Evolutionary conservation across 306 rosid genomes (phyloP), one percentile per base, ranked within the genome.

Genomic region (Rosa rugosa): DNA sequence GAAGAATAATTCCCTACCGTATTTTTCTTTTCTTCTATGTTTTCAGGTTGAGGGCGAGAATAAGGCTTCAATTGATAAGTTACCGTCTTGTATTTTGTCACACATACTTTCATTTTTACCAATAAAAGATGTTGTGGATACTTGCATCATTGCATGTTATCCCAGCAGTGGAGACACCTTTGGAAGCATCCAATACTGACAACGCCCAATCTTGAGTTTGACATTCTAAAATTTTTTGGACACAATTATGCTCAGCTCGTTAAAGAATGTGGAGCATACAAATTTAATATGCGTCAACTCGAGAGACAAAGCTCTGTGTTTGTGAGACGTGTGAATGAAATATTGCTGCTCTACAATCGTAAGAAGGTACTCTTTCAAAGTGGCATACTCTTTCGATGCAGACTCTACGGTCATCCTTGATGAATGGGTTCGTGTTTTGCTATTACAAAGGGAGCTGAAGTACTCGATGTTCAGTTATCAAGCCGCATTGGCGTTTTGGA

Each of bases 101-200:
- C 40, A 17, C 16, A 36, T 64, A 34, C 4, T 64, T 31, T 64
- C 45, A 16, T 34, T 64, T 17, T 36, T 34, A 65, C 34, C 70
- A 20, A 65, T 16, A 38, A 65, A 34, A 34, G 70, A 65, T 34
- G 70, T 46, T 34, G 70, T 36, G 11, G 70, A 17, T 14, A 65
- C 45, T 14, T 34, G n/a, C n/a, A n/a, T n/a, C n/a, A n/a, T n/a
- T 27, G 70, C 46, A 38, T 40, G 71, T 4, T 67, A 41, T 67
- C 49, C 36, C 17, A 17, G 36, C 70, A n/a, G 16, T 64, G 69
- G 69, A 31, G 36, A 64, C 22, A 64, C 44, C 22, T 64, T 31
- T 64, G 69, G 69, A 51, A 18, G 57, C 57, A 51, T 51, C 57
- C n/a, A 51, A 51, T 51, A 51, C 57, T 51, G 57, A 51, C 45